A percentile compares a stretch with the other conserved stretches of the same genome.
Conservation (phyloP, 2,329 filamentous ascomycete genomes). For the Cadophora malorum region DNA sequence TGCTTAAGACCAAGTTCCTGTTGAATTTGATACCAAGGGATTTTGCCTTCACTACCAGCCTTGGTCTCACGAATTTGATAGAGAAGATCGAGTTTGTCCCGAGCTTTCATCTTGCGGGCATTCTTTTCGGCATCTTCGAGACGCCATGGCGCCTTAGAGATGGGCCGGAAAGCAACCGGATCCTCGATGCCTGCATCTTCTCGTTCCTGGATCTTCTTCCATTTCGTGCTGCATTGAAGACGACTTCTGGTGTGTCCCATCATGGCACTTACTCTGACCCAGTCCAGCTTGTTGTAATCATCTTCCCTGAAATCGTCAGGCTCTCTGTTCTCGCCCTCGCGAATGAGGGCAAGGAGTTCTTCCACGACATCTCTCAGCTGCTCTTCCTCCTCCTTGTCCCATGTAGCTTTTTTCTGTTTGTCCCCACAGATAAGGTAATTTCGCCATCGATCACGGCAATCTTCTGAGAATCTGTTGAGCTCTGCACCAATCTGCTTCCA, state of each 20-base stretch:
- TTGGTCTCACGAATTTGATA: constrained; percentile 52
- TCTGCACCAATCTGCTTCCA: constrained; percentile 68
- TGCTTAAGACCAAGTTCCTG: constrained; percentile 52
- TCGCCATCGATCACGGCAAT: constrained; percentile 73
- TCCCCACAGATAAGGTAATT: constrained; percentile 69
- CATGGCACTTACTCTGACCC: constrained; percentile 66
- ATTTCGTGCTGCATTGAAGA: constrained; percentile 73
- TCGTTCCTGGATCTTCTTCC: constrained; percentile 51
- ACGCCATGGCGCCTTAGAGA: constrained; percentile 49
- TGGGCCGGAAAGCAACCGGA: constrained; percentile 28
- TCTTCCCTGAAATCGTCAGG: constrained; percentile 50
- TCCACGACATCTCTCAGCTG: constrained; percentile 53
- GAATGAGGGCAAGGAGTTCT: constrained; percentile 57
- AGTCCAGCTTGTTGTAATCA: constrained; percentile 63
- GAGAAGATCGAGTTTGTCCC: constrained; percentile 54
- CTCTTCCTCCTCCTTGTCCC: constrained; percentile 66
- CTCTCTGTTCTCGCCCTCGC: constrained; percentile 43
- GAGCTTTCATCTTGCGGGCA: constrained; percentile 50
- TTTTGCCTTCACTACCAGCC: constrained; percentile 52
- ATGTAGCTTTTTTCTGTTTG: constrained; percentile 57
- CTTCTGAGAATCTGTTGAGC: constrained; percentile 68
- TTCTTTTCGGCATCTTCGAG: constrained; percentile 53
- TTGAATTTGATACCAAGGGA: constrained; percentile 56
- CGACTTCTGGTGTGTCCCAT: constrained; percentile 68
- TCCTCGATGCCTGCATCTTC: constrained; percentile 41